Conservation (phyloP, 257 asterid genomes). For the Cruciata laevipes region DNA sequence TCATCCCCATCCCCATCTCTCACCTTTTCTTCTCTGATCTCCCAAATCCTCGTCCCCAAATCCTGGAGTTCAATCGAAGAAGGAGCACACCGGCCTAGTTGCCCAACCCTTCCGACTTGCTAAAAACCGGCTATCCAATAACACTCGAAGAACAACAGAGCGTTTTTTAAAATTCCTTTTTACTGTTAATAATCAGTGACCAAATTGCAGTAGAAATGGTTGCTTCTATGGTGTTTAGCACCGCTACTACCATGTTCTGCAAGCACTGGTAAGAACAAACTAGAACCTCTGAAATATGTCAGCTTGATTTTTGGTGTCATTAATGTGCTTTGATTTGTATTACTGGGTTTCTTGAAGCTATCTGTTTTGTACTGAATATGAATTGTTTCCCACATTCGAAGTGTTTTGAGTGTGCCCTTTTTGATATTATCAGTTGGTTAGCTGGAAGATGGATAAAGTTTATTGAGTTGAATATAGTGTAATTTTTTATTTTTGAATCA, state of each 20-base stretch:
- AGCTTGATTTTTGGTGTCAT: neutral
- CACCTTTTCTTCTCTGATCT: too few relatives aligned
- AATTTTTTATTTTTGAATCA: neutral
- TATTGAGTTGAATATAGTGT: neutral
- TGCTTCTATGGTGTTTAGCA: slow-evolving; percentile 24
- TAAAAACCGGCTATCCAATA: neutral
- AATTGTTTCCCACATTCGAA: neutral
- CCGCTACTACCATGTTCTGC: slow-evolving; percentile 7
- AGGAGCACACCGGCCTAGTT: neutral
- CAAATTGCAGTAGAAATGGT: slow-evolving; percentile 10
- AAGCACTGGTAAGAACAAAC: slow-evolving; percentile 5
- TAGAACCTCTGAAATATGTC: neutral
- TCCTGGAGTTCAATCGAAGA: too few relatives aligned
- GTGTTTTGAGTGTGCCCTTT: neutral
- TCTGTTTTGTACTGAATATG: neutral
- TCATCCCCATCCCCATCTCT: too few relatives aligned
- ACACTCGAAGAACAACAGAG: neutral
- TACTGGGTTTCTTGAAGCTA: neutral
- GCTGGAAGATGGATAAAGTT: neutral
- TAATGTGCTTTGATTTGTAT: neutral
- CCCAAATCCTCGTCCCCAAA: too few relatives aligned
- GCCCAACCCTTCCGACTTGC: neutral
- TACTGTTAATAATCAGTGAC: neutral
- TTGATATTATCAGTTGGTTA: neutral
- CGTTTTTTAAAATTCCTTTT: neutral